Base-by-base conservation (phyloP, 164 flowering plant genomes). In the Aristolochia californica region DNA sequence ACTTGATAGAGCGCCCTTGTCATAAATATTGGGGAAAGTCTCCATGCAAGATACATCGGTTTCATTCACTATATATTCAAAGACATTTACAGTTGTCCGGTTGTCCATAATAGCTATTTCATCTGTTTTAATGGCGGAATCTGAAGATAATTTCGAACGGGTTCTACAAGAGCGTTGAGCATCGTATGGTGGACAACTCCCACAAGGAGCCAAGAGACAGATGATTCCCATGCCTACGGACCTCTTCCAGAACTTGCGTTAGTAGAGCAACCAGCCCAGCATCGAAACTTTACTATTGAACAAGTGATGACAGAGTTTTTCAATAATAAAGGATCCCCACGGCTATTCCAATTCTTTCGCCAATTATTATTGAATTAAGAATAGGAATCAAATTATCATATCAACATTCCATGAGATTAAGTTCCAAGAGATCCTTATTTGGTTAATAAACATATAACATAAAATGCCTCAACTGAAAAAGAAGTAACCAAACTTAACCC, bases 1-100 rank as follows among this genome's bases (percentile, higher is more conserved):
- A n/a, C n/a, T n/a, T 87, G 90, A 68, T 81, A 30, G 81, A 80
- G 83, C 5, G 88, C 84, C 51, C 62, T 88, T 44, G 77, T 84
- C 9, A 59, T 86, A 21, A 83, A 80, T 64, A 58, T 83, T n/a
- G 89, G 91, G 0, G 94, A 82, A 23, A 38, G 77, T 25, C 79
- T 84, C 40, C 87, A 82, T 88, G 96, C 83, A 7, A 14, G 13
- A 14, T 13, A n/a, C 13, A 2, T 2, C 47, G 17, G 4, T 44
- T 44, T n/a, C 17, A 13, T 44, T 44, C 17, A 13, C 1, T 44
- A n/a, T n/a, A n/a, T n/a, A n/a, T n/a, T n/a, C n/a, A n/a, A n/a
- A n/a, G n/a, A n/a, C n/a, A n/a, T n/a, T n/a, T n/a, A n/a, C n/a
- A n/a, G n/a, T n/a, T n/a, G n/a, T n/a, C n/a, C n/a, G n/a, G n/a